Evolutionary conservation across 2,329 filamentous ascomycete species (phyloP), one percentile per base, ranked within the genome.

Genomic region (Sporothrix humicola): DNA sequence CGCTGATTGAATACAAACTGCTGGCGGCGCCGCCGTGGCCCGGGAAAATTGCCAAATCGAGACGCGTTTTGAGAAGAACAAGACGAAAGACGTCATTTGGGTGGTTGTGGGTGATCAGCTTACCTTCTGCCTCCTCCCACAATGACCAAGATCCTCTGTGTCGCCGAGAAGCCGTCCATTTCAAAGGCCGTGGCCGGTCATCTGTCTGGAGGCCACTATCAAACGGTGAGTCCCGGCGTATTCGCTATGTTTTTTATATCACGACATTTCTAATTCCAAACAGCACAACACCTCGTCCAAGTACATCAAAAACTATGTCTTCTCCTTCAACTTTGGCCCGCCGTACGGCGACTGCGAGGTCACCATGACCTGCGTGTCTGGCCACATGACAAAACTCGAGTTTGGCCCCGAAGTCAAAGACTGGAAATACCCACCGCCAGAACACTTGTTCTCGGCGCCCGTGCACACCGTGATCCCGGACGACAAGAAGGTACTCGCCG

Each of bases 241-340:
- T 7, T 7, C 31, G 31, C 4, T 7, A 37, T 37, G 31, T 37
- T 23, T 31, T 8, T 17, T 52, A 13, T 46, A 15, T 12, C 9
- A 2, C 37, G 48, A 17, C 31, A 17, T 2, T 10, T 46, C 23
- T 26, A 37, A 7, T 17, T 42, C 58, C 23, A 54, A 10, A 7
- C 74, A 97, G 93, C 86, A 87, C 77, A 87, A 89, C 75, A 92
- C 94, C 2, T 85, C 89, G 23, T 90, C 90, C 76, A 88, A 88
- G 77, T 98, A 91, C 82, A 91, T 97, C 81, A 98, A 98, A 81
- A 99, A 99, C 79, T 98, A 98, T 83, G 87, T 90, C 42, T 99
- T 99, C 80, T 87, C 91, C 63, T 99, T 96, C 83, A 90, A 93
- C 80, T 99, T 99, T 81, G 91, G 91, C 6, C 87, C 85, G 65